phyloP scores from a whole-genome alignment of 352 stramenopile genomes.

The Hyaloperonospora brassicae region DNA sequence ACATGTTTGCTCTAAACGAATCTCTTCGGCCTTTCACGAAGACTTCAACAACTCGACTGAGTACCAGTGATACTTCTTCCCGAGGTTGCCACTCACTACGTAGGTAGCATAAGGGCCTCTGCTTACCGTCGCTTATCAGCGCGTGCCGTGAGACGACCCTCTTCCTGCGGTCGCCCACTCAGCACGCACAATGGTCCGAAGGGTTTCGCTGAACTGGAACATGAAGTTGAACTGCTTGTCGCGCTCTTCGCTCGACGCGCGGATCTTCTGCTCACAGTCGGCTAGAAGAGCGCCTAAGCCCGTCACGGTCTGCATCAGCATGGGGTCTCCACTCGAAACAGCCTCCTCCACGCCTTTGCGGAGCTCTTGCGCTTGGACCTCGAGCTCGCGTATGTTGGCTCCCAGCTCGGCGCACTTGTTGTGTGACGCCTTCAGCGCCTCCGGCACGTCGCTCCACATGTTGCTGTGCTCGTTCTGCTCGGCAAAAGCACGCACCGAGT shows the following conservation, averaged over 20 bases:
- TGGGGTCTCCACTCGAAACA: slow-evolving; percentile 37
- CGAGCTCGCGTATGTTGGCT: slow-evolving; percentile 18
- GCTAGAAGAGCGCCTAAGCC: slow-evolving; percentile 32
- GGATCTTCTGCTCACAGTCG: slow-evolving; percentile 28
- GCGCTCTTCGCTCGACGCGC: slow-evolving; percentile 26
- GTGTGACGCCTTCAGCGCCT: slow-evolving; percentile 37
- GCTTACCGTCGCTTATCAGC: too few species aligned
- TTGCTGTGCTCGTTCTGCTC: slow-evolving; percentile 26
- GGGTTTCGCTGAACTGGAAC: slow-evolving; percentile 46
- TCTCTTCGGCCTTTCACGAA: too few species aligned
- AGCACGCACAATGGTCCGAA: slow-evolving; percentile 30
- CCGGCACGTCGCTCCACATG: slow-evolving; percentile 35
- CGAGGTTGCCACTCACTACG: too few species aligned
- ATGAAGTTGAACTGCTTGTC: slow-evolving; percentile 59
- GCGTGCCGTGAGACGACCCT: slow-evolving; percentile 2
- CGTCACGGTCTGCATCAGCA: slow-evolving; percentile 36
- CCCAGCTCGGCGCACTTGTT: slow-evolving; percentile 40
- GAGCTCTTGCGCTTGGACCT: slow-evolving; percentile 27
- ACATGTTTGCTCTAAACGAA: too few species aligned
- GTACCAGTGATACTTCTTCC: too few species aligned
- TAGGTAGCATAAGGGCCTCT: too few species aligned
- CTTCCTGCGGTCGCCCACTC: slow-evolving; percentile 22
- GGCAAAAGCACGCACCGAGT: slow-evolving; percentile 33
- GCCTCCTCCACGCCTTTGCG: slow-evolving; percentile 36
- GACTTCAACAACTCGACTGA: too few species aligned